Base-by-base conservation (phyloP, 352 stramenopile genomes). In the Achlya hypogyna region DNA sequence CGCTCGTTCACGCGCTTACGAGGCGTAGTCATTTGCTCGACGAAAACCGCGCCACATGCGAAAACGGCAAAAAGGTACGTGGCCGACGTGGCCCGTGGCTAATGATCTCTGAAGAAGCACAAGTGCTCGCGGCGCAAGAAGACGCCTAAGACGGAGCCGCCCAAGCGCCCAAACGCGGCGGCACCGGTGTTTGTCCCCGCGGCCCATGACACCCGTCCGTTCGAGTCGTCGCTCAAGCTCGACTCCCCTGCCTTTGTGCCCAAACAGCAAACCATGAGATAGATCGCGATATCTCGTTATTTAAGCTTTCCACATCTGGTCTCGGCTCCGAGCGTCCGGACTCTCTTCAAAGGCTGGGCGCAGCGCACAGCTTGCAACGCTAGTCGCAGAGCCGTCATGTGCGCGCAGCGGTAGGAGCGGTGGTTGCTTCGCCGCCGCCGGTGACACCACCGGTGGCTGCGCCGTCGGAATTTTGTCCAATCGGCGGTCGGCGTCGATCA, bases 161-260 rank as follows among this genome's bases (percentile, higher is more conserved):
- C 38, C 2, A 45, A 45, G 38, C 2, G 12, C 38, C 38, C 38
- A 9, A 45, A 45, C 38, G 38, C 38, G 38, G n/a, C 12, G 2
- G 38, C 38, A 18, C 38, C 38, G 2, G 38, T 45, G 38, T 45
- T 45, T 45, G 38, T 45, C 2, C 38, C 38, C 12, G 14, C 38
- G 38, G 38, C 12, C n/a, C n/a, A n/a, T n/a, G n/a, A n/a, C n/a
- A n/a, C n/a, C n/a, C n/a, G n/a, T n/a, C 47, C 53, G 22, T 49
- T 64, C 27, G 54, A 64, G 35, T 64, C 54, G 40, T 51, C 32
- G 4, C 34, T 64, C 3, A 64, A 64, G 40, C n/a, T 51, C 20
- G 45, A 35, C 12, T 35, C 54, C 5, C 32, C 54, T 16, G 35
- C 54, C n/a, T 64, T 64, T 38, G 35, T 53, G 22, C 54, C 54